Evolutionary conservation across 148 eudicot genomes (phyloP).

Genomic region (Vaccinium darrowii): DNA sequence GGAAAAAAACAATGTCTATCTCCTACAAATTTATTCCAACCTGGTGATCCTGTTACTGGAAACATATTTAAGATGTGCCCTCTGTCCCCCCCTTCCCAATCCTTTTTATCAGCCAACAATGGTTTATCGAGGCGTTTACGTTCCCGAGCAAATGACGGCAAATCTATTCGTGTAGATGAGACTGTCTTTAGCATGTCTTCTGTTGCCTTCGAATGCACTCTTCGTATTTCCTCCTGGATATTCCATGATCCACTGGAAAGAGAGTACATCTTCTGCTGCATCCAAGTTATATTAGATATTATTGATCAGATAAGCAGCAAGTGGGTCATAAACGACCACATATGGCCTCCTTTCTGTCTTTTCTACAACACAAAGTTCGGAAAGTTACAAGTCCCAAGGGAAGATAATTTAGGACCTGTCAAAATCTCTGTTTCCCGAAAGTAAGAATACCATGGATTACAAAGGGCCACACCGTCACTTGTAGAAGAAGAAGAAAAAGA

Average conservation of each 20-base stretch:
- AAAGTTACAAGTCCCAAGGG: neutral
- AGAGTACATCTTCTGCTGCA: constrained; percentile 51
- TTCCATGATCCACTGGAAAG: constrained; percentile 77
- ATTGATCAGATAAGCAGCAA: neutral
- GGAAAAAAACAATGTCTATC: neutral
- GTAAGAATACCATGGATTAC: neutral
- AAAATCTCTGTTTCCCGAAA: neutral
- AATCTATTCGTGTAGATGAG: constrained; percentile 28
- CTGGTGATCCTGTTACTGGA: constrained; percentile 21
- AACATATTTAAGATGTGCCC: constrained; percentile 11
- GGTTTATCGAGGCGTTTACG: constrained; percentile 15
- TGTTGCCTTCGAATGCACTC: constrained; percentile 80
- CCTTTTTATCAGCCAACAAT: constrained; percentile 16
- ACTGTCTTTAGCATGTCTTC: constrained; percentile 56
- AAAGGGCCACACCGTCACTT: neutral
- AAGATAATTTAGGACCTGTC: neutral
- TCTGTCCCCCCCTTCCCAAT: constrained; percentile 11
- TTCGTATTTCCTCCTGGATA: constrained; percentile 78
- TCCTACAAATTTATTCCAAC: constrained; percentile 15
- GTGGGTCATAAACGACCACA: neutral
- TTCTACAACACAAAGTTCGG: neutral
- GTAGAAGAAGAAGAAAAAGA: neutral
- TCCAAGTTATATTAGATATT: neutral
- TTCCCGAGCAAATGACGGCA: constrained; percentile 20
- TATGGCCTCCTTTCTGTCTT: neutral